phyloP scores from a whole-genome alignment of 768 basidiomycete genomes.

The Mycena leptocephala region DNA sequence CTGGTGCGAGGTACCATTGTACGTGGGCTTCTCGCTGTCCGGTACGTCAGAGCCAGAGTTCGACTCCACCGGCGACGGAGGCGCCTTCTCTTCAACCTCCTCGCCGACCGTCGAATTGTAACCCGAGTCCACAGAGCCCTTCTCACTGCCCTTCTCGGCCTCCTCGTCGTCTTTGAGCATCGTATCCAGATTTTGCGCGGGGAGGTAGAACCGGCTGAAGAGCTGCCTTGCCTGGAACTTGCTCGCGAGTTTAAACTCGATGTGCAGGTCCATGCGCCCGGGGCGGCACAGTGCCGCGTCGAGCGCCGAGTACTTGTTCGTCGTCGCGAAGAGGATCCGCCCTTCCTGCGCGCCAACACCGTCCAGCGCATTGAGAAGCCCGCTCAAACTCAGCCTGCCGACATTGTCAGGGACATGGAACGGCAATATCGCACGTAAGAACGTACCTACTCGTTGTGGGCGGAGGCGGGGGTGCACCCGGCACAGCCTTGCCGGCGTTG shows the following conservation, averaged over 20 bases:
- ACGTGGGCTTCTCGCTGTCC: slow-evolving; percentile 12
- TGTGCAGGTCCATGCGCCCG: slow-evolving; percentile 85
- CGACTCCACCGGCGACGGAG: background rate
- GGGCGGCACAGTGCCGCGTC: slow-evolving; percentile 82
- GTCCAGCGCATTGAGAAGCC: slow-evolving; percentile 84
- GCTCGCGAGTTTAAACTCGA: slow-evolving; percentile 85
- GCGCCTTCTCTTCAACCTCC: slow-evolving; percentile 6
- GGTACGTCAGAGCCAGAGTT: background rate
- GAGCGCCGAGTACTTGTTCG: slow-evolving; percentile 79
- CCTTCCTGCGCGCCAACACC: slow-evolving; percentile 87
- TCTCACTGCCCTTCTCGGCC: slow-evolving; percentile 29
- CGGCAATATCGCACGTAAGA: too few species aligned
- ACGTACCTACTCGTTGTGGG: slow-evolving; percentile 36
- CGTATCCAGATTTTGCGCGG: slow-evolving; percentile 43
- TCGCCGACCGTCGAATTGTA: slow-evolving; percentile 28
- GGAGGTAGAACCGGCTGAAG: slow-evolving; percentile 78
- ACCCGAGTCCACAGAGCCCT: slow-evolving; percentile 35
- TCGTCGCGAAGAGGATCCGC: slow-evolving; percentile 84
- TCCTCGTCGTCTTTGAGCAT: slow-evolving; percentile 38
- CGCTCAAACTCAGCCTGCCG: slow-evolving; percentile 74
- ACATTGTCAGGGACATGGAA: slow-evolving; percentile 23
- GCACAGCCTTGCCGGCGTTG: slow-evolving; percentile 3
- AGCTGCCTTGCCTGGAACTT: slow-evolving; percentile 76
- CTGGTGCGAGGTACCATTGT: slow-evolving; percentile 45
- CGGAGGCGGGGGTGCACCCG: slow-evolving; percentile 21